Percentiles rank a stretch among this genome's conserved stretches.
phyloP scores from a whole-genome alignment of 1,284 basidiomycete species.

The Tilletia horrida region DNA sequence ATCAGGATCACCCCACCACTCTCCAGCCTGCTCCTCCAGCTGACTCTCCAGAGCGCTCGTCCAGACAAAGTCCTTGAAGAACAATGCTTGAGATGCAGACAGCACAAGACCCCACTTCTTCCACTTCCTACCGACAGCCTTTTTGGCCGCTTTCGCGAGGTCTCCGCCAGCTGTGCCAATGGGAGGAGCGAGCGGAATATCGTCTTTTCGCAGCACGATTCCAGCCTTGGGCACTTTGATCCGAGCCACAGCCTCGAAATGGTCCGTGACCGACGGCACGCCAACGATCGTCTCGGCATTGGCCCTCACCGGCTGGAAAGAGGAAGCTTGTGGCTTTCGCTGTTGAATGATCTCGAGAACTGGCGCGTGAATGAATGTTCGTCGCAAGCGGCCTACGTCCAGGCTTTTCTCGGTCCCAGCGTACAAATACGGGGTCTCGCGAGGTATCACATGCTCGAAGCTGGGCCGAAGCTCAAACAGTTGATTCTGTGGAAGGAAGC shows the following conservation, averaged over 20 bases:
- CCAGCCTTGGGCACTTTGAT: conserved; percentile 81
- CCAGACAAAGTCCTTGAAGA: conserved; percentile 81
- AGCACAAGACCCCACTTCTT: conserved; percentile 78
- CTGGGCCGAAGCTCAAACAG: conserved; percentile 65
- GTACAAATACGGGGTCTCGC: conserved; percentile 40
- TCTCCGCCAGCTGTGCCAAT: conserved; percentile 52
- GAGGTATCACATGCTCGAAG: conserved; percentile 37
- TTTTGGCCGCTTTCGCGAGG: conserved; percentile 70
- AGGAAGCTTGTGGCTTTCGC: background rate
- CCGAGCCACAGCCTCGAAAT: conserved; percentile 52
- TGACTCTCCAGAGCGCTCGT: conserved; percentile 63
- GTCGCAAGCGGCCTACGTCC: conserved; percentile 33
- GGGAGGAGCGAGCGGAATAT: conserved; percentile 11
- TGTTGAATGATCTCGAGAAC: conserved; percentile 46
- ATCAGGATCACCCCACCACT: conserved; percentile 22
- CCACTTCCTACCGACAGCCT: conserved; percentile 78
- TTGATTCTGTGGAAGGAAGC: conserved; percentile 47
- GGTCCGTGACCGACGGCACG: conserved; percentile 14
- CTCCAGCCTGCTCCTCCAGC: conserved; percentile 54
- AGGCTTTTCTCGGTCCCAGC: conserved; percentile 32
- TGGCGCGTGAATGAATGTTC: conserved; percentile 39
- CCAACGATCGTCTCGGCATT: background rate
- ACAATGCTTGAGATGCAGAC: conserved; percentile 82
- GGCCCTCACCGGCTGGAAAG: conserved; percentile 6
- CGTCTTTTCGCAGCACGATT: conserved; percentile 70